Evolutionary conservation across 2,329 filamentous ascomycete species (phyloP), one percentile per base, ranked within the genome.

Genomic region (Lojkania enalia): DNA sequence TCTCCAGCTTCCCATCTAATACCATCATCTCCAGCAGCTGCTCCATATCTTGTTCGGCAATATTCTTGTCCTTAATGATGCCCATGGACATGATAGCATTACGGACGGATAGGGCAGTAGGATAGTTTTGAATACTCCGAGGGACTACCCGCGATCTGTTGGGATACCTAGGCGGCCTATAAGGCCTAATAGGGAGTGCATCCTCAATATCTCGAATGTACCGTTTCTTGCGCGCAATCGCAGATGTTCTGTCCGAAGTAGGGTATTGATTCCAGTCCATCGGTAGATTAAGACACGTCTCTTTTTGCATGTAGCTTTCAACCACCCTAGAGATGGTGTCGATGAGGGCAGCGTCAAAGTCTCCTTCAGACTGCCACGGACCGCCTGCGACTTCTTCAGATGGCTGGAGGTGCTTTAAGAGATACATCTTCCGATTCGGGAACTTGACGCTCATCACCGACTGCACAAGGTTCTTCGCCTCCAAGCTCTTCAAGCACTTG

Each of bases 351-450:
- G 88, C 85, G 70, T 99, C 94, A 11, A 97, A 80, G 54, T 91
- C 87, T 40, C 90, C 88, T 52, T 96, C 90, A 5, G 88, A 91
- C 69, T 94, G 96, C 89, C 92, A 99, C 6, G 90, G 87, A 1
- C 94, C 94, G 36, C 94, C 94, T 0, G 90, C 95, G 35, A 95
- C 88, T 50, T 94, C 87, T 51, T 96, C 91, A 42, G 86, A 89
- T 0, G 94, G 92, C 9, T 84, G 83, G 49, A 99, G 81, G 51
- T 86, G 85, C 42, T 86, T 83, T 63, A 96, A 85, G 79, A 99
- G 95, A 77, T 94, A 99, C 81, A 95, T 96, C 73, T 95, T 96
- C 66, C 94, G 87, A 55, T 86, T 88, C 20, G 90, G 89, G 64
- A 88, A 86, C 73, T 95, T 90, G 71, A 95, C 90, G 69, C 87